phyloP scores from a whole-genome alignment of 208 protist species.

The Leishmania tarentolae region DNA sequence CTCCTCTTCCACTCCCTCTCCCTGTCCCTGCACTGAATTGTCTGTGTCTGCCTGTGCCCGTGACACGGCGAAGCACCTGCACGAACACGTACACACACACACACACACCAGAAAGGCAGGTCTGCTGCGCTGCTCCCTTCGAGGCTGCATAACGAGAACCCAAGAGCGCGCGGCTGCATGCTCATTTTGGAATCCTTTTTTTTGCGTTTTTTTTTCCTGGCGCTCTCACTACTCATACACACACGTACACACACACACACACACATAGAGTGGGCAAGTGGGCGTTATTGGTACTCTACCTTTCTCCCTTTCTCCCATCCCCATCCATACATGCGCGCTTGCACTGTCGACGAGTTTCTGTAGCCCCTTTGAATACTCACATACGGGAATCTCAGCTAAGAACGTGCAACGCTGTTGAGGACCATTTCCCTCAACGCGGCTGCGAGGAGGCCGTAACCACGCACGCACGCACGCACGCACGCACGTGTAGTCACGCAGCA shows the following conservation, averaged over 20 bases:
- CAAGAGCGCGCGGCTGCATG: neutral
- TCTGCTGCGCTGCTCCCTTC: neutral
- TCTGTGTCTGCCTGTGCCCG: neutral
- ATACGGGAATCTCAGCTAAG: neutral
- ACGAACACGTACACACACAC: neutral
- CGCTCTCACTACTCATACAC: neutral
- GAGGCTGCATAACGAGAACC: neutral
- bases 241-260: neutral
- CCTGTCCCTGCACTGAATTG: neutral
- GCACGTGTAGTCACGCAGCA: neutral
- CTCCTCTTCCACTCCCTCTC: neutral
- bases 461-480: neutral
- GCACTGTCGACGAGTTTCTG: neutral
- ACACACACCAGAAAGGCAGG: neutral
- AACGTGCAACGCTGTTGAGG: neutral
- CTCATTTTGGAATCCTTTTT: neutral
- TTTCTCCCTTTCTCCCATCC: neutral
- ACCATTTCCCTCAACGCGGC: neutral
- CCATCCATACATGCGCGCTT: neutral
- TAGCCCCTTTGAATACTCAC: neutral
- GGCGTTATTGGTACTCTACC: neutral
- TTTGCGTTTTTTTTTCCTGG: neutral
- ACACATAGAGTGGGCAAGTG: neutral
- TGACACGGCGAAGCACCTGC: neutral
- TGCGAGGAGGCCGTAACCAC: neutral